Percentiles rank a stretch among this genome's conserved stretches.
Evolutionary conservation across 2,329 filamentous ascomycete species (phyloP).

Genomic region (Cladosporium austrohemisphaericum): DNA sequence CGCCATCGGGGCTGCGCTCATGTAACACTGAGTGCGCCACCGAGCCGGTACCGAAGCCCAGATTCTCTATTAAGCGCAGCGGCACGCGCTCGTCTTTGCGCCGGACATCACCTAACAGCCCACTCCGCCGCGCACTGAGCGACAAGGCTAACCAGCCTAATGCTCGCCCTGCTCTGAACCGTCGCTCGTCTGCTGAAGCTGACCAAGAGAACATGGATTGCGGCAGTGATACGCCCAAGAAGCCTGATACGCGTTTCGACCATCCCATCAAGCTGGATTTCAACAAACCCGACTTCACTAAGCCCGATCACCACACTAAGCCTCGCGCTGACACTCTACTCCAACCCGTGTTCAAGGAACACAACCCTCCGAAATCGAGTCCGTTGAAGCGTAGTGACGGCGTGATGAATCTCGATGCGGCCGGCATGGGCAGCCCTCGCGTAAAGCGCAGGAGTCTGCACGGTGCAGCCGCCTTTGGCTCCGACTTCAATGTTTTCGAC

Average conservation of each 20-base stretch:
- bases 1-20: constrained; percentile 43
- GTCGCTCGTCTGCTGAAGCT: constrained; percentile 47
- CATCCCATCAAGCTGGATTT: constrained; percentile 48
- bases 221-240: constrained; percentile 23
- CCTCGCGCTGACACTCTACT: constrained; percentile 46
- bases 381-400: constrained; percentile 90
- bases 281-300: constrained; percentile 26
- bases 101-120: constrained; percentile 74
- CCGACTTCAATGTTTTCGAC: constrained; percentile 75
- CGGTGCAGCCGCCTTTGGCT: constrained; percentile 60
- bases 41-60: constrained; percentile 43
- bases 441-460: constrained; percentile 78
- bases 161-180: constrained; percentile 52
- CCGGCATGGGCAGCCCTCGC: constrained; percentile 75
- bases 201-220: constrained; percentile 36
- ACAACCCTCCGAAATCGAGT: constrained; percentile 62
- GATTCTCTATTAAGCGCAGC: constrained; percentile 32
- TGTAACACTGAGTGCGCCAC: constrained; percentile 38
- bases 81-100: constrained; percentile 34
- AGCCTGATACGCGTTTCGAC: constrained; percentile 32
- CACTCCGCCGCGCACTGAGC: constrained; percentile 71
- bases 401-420: constrained; percentile 79
- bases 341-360: constrained; percentile 42
- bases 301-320: constrained; percentile 3
- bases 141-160: constrained; percentile 70